phyloP scores from a whole-genome alignment of 305 asterid genomes.

The Fraxinus ornus region DNA sequence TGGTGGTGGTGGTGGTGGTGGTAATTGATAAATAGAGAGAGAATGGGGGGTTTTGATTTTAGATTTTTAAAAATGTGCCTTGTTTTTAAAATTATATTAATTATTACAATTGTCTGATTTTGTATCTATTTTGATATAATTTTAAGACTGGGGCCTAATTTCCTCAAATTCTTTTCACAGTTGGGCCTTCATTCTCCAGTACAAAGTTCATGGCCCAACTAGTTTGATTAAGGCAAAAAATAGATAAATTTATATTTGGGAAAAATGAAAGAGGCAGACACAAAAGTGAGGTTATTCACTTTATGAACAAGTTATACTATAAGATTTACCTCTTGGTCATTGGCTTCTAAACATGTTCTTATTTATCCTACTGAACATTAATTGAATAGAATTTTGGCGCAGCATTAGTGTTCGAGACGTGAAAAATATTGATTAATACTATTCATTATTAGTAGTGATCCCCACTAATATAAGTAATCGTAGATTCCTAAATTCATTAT shows the following conservation, averaged over 20 bases:
- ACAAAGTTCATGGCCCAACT: not conserved
- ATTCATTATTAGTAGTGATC: too few relatives aligned
- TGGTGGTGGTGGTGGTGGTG: too few relatives aligned
- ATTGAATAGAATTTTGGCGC: not conserved
- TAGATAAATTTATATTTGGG: not conserved
- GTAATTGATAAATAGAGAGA: too few relatives aligned
- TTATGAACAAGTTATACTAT: not conserved
- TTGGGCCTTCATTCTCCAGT: not conserved
- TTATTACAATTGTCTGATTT: too few relatives aligned
- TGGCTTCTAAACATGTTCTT: not conserved
- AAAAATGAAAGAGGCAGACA: not conserved
- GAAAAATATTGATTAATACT: too few relatives aligned
- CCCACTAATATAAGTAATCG: too few relatives aligned
- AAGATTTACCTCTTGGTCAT: not conserved
- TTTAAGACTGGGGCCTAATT: not conserved
- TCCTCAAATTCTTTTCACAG: not conserved
- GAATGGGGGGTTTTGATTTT: too few relatives aligned
- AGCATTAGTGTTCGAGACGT: not conserved
- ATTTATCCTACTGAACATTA: not conserved
- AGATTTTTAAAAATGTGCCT: too few relatives aligned
- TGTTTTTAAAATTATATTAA: too few relatives aligned
- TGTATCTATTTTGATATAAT: not conserved
- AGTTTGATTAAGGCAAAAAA: not conserved
- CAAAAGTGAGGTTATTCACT: not conserved
- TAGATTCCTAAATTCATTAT: too few relatives aligned